Base-by-base conservation (phyloP, 164 flowering plant species). In the Stephania japonica region DNA sequence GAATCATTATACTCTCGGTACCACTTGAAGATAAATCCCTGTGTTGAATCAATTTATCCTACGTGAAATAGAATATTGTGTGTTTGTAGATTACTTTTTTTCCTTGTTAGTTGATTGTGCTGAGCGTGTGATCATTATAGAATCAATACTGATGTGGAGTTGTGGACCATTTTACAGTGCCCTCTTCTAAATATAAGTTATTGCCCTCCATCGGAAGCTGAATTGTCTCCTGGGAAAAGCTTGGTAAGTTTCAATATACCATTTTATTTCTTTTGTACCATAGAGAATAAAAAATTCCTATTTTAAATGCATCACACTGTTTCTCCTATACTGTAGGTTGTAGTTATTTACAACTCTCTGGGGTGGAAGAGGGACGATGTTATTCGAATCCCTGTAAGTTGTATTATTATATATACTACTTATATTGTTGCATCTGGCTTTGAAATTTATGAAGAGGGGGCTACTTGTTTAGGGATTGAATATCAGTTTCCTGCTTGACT, bases 101-200 rank as follows among this genome's bases (percentile, higher is more conserved):
- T 32, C 38, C 38, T 32, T 32, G 38, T 32, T 32, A 32, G 38
- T 32, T 32, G 38, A 32, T 32, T 32, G 38, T 32, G 38, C 38
- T 32, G 67, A 42, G 25, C 13, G 21, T 62, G 43, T 61, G 42
- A 53, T 61, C 67, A 26, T 24, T 42, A 42, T 71, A 53, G 42
- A 71, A 5, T 71, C 67, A 24, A 69, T 16, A 38, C 21, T 32
- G 16, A 47, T 9, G 14, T 59, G 75, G 42, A 69, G 50, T 32
- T 71, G 25, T 38, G 25, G 73, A 64, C 77, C 74, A 68, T 74
- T 79, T 80, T 81, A 66, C 88, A 94, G 98, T 94, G 98, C 72
- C 93, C 96, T 70, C 93, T 94, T 78, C 84, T 94, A 62, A 94
- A 94, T 77, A 86, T 94, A 73, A 91, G 97, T 75, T 92, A 90